Evolutionary conservation across 495 filamentous ascomycete genomes (phyloP).

Genomic region (Lentithecium fluviatile): DNA sequence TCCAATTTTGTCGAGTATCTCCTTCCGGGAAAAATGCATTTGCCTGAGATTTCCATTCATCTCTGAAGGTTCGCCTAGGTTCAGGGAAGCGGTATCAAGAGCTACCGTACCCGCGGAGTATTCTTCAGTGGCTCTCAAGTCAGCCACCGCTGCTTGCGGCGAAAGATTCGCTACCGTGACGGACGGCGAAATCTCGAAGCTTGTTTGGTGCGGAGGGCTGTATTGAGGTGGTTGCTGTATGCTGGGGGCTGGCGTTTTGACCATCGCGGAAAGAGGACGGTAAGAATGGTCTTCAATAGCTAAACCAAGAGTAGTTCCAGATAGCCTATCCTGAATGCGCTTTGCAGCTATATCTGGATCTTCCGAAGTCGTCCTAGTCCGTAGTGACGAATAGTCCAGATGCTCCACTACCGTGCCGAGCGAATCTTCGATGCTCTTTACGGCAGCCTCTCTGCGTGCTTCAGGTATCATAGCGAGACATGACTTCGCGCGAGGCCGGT

Average conservation of each 20-base stretch:
- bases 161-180: constrained; percentile 33
- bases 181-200: constrained; percentile 27
- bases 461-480: constrained; percentile 27
- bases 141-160: constrained; percentile 28
- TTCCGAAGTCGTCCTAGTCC: constrained; percentile 8
- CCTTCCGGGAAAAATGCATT: constrained; percentile 32
- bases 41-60: constrained; percentile 23
- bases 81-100: constrained; percentile 21
- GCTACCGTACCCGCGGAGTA: constrained; percentile 18
- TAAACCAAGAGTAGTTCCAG: constrained; percentile 6
- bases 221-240: constrained; percentile 9
- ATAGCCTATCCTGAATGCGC: constrained; percentile 13
- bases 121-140: constrained; percentile 33
- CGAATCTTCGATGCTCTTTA: constrained; percentile 24
- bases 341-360: constrained; percentile 20
- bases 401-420: constrained; percentile 19
- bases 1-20: constrained; percentile 39
- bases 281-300: constrained; percentile 8
- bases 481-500: constrained; percentile 23
- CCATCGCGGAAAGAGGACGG: constrained; percentile 9
- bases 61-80: constrained; percentile 23
- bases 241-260: constrained; percentile 11
- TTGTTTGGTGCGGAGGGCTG: constrained; percentile 15
- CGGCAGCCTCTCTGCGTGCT: constrained; percentile 18
- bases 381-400: constrained; percentile 21